A percentile compares a stretch with the other conserved stretches of the same genome.
phyloP scores from a whole-genome alignment of 768 basidiomycete genomes.

The Nidularia pulvinata region DNA sequence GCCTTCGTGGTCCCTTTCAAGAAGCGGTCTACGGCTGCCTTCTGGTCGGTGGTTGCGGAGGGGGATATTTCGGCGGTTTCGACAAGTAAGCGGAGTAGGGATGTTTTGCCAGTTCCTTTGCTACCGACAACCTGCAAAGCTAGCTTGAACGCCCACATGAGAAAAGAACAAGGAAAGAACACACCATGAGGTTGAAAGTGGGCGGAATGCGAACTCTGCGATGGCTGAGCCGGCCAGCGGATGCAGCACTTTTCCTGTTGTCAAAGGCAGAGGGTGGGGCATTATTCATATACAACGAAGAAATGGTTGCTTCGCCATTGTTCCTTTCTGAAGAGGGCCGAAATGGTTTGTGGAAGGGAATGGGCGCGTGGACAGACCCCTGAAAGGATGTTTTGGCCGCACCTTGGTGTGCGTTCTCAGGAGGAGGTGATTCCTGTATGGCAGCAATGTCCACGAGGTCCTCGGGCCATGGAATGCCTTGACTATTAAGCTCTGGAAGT shows the following conservation, averaged over 20 bases:
- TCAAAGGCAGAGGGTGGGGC: constrained; percentile 70
- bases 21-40: constrained; percentile 62
- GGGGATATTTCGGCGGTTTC: constrained; percentile 87
- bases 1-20: constrained; percentile 57
- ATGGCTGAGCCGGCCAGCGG: constrained; percentile 54
- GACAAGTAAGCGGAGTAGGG: constrained; percentile 74
- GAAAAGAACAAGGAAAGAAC: constrained; percentile 8
- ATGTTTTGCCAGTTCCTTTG: constrained; percentile 85
- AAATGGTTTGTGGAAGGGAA: constrained; percentile 87
- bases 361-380: constrained; percentile 47
- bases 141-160: constrained; percentile 3
- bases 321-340: constrained; percentile 49
- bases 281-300: constrained; percentile 66
- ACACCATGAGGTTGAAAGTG: constrained; percentile 87
- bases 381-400: constrained; percentile 70
- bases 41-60: constrained; percentile 74
- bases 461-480: constrained; percentile 85
- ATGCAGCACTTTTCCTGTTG: constrained; percentile 41
- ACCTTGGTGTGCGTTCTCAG: constrained; percentile 50
- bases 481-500: constrained; percentile 73
- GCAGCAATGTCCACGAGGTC: constrained; percentile 74
- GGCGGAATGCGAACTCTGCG: constrained; percentile 67
- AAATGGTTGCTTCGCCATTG: constrained; percentile 52
- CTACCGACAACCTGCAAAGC: constrained; percentile 69
- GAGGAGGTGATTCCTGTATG: constrained; percentile 47